Evolutionary conservation across 2,329 filamentous ascomycete genomes (phyloP).

Genomic region (Stromatinia cepivora): DNA sequence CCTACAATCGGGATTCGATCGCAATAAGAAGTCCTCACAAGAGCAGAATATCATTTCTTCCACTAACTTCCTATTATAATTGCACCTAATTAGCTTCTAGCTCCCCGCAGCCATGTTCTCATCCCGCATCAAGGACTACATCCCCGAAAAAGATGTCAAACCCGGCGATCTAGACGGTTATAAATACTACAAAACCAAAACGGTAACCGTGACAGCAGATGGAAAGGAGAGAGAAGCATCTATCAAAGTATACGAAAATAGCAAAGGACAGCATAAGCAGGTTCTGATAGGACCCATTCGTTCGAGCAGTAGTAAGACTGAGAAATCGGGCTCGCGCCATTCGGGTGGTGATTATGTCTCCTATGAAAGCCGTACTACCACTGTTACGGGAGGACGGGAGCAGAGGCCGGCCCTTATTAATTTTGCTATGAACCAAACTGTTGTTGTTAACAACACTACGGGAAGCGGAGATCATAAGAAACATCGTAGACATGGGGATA

Average conservation of each 20-base stretch:
- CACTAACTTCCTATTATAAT: background rate
- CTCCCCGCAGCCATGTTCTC: background rate
- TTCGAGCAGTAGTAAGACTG: background rate
- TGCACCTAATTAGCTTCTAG: background rate
- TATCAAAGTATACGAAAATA: background rate
- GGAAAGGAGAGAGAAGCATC: background rate
- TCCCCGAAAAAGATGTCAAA: background rate
- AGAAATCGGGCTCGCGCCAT: background rate
- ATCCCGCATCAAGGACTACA: background rate
- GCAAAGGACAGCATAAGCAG: background rate
- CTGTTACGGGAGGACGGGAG: background rate
- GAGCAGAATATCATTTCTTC: background rate
- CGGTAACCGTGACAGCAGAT: background rate
- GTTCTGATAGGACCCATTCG: background rate
- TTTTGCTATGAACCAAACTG: background rate
- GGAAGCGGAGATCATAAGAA: background rate
- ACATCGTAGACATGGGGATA: background rate
- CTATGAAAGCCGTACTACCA: background rate
- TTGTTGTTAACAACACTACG: background rate
- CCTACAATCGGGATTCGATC: background rate
- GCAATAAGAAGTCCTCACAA: background rate
- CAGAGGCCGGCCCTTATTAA: background rate
- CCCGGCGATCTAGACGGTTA: background rate
- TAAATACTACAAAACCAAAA: background rate
- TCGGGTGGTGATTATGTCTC: background rate